phyloP scores from a whole-genome alignment of 1,284 basidiomycete species.

The Pulveroboletus sp. region DNA sequence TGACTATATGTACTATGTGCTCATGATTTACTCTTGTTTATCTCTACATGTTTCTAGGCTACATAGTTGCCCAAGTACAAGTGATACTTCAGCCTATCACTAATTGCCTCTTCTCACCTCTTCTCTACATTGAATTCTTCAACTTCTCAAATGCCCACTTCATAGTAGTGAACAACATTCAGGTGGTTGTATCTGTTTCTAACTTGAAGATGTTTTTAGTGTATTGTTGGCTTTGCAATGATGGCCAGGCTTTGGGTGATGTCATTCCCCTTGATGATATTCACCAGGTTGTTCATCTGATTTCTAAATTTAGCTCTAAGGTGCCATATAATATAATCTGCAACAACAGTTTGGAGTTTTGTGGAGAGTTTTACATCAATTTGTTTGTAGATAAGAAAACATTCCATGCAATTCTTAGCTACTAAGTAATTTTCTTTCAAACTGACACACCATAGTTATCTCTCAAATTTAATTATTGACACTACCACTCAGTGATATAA shows the following conservation, averaged over 20 bases:
- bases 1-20: not conserved
- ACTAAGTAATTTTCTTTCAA: too few relatives aligned
- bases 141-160: not conserved
- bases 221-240: not conserved
- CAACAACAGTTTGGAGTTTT: conserved; percentile 1
- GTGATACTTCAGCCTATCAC: not conserved
- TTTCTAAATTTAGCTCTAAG: not conserved
- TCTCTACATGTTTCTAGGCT: not conserved
- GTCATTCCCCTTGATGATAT: not conserved
- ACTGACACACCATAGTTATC: too few relatives aligned
- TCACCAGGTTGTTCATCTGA: not conserved
- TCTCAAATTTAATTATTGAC: too few relatives aligned
- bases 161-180: not conserved
- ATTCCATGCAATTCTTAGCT: conserved; percentile 8
- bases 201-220: not conserved
- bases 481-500: too few relatives aligned
- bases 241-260: not conserved
- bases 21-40: not conserved
- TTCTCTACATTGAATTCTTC: not conserved
- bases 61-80: not conserved
- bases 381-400: conserved; percentile 11
- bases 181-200: not conserved
- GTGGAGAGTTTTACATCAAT: conserved; percentile 12
- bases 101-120: not conserved
- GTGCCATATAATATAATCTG: not conserved